These are phyloP conservation scores for Closterium sp. DNA, from an alignment of 139 green algal genomes.

Conservation along the genomic window DNA sequence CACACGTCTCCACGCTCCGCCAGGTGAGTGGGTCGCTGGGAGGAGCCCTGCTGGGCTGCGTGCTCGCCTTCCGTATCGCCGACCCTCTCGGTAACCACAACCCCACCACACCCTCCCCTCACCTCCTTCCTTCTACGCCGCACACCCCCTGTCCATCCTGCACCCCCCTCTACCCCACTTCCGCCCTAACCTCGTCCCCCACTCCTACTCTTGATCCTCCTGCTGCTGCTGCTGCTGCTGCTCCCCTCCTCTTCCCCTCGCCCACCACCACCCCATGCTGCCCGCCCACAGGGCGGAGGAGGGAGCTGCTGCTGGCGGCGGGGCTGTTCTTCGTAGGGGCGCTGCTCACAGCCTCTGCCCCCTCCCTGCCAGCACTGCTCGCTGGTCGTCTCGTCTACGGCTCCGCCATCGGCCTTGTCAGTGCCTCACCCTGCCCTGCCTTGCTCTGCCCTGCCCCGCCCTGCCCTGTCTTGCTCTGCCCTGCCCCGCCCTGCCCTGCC, in stretches of 20 bases:
- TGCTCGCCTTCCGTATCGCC: slow-evolving; percentile 65
- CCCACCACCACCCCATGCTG: background rate
- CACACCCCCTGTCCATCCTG: background rate
- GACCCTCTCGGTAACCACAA: slow-evolving; percentile 62
- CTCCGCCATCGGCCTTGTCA: slow-evolving; percentile 56
- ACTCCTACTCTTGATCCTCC: background rate
- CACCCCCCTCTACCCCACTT: background rate
- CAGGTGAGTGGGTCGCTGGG: slow-evolving; percentile 72
- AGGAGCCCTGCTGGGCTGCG: slow-evolving; percentile 77
- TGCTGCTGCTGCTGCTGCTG: background rate
- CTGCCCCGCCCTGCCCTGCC: no score
- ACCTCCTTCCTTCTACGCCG: background rate
- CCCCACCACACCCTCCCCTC: background rate
- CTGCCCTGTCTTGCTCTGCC: no score
- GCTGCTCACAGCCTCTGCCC: slow-evolving; percentile 39
- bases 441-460: background rate
- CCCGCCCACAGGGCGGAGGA: slow-evolving; percentile 51
- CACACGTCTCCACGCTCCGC: background rate
- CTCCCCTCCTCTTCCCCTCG: background rate
- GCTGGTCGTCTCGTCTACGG: slow-evolving; percentile 72
- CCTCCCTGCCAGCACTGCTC: slow-evolving; percentile 62
- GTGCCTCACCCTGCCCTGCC: background rate
- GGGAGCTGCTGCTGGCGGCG: slow-evolving; percentile 75
- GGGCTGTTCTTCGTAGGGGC: slow-evolving; percentile 67
- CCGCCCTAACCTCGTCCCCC: background rate